Conservation (phyloP, 2,329 filamentous ascomycete species). For the Aspergillus unguis region DNA sequence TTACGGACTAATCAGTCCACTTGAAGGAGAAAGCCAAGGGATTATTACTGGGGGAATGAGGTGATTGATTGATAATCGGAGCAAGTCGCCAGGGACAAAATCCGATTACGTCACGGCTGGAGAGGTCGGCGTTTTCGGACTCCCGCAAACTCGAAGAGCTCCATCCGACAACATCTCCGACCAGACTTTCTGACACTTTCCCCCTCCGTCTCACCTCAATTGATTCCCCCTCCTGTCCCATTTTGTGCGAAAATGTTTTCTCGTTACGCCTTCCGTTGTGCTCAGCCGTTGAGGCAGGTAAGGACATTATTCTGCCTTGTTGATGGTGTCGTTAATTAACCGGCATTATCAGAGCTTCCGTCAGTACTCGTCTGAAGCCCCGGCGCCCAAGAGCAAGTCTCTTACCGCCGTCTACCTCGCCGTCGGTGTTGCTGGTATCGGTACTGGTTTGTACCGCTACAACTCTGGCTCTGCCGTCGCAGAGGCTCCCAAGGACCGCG, state of each 20-base stretch:
- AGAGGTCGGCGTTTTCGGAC: conserved; percentile 2
- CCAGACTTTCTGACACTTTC: neutral
- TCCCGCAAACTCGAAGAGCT: conserved; percentile 11
- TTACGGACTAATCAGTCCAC: neutral
- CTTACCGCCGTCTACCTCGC: conserved; percentile 56
- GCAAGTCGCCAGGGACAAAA: neutral
- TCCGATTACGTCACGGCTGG: conserved; percentile 5
- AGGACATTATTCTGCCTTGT: conserved; percentile 21
- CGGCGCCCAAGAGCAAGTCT: conserved; percentile 47
- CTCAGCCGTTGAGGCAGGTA: conserved; percentile 65
- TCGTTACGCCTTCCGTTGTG: conserved; percentile 61
- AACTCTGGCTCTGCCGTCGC: conserved; percentile 30
- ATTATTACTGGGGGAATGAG: neutral
- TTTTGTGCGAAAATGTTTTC: conserved; percentile 61
- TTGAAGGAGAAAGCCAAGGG: neutral
- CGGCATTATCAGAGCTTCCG: conserved; percentile 54
- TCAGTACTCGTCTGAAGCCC: conserved; percentile 67
- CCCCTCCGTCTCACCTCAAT: conserved; percentile 14
- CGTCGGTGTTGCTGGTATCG: conserved; percentile 43
- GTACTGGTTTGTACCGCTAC: conserved; percentile 57
- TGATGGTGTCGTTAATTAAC: conserved; percentile 8
- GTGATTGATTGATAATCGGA: conserved; percentile 8
- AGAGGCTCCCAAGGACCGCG: conserved; percentile 34
- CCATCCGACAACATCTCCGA: neutral
- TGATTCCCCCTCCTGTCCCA: conserved; percentile 14